Evolutionary conservation across 225 moss, liverwort and hornwort species (phyloP).

Genomic region (Antitrichia curtipendula): DNA sequence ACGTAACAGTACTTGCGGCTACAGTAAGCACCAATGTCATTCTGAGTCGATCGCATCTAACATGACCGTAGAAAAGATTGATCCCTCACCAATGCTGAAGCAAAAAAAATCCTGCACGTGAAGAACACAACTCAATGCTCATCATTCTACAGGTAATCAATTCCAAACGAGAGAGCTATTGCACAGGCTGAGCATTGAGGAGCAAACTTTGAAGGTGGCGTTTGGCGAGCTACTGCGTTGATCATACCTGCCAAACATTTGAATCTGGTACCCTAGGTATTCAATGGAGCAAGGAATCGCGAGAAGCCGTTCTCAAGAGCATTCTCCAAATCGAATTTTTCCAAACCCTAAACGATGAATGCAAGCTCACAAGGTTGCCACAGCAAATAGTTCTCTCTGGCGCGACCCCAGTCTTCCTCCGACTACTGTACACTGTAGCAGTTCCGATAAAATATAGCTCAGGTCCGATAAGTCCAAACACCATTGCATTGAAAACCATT

Average conservation of each 20-base stretch:
- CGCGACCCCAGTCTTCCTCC: not conserved
- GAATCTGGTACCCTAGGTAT: not conserved
- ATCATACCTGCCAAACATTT: not conserved
- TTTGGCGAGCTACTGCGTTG: not conserved
- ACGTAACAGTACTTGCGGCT: not conserved
- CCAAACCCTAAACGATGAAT: not conserved
- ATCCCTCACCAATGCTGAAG: not conserved
- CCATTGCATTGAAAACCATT: not conserved
- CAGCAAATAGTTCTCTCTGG: not conserved
- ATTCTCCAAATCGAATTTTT: not conserved
- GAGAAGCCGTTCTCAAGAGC: not conserved
- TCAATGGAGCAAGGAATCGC: not conserved
- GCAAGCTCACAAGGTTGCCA: not conserved
- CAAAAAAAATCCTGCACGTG: not conserved
- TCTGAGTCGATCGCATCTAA: not conserved
- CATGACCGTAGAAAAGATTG: not conserved
- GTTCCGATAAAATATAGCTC: not conserved
- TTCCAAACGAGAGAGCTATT: not conserved
- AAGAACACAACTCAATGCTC: not conserved
- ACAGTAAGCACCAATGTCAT: not conserved
- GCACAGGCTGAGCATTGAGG: not conserved
- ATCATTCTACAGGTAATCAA: not conserved
- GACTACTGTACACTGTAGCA: not conserved
- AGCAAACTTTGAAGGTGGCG: not conserved
- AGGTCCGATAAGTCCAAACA: not conserved